These are phyloP conservation scores for Beauveria scarabaeidicola DNA, from an alignment of 2,329 filamentous ascomycete genomes.

Conservation along the genomic window DNA sequence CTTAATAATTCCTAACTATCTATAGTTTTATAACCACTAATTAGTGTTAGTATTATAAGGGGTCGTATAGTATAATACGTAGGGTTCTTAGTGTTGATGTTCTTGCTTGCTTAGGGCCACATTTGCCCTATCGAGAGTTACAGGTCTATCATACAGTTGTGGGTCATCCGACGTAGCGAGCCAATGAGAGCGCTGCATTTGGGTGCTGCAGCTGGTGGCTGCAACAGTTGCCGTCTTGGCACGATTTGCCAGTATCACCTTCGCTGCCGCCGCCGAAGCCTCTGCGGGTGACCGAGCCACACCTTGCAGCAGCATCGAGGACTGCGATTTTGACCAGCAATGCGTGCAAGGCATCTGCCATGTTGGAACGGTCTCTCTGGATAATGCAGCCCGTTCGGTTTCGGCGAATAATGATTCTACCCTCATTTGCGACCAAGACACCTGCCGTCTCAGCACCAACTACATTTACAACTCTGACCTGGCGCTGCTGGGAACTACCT, in stretches of 20 bases:
- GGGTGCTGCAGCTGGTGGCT: too few species aligned
- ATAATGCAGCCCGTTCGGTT: background rate
- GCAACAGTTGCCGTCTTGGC: background rate
- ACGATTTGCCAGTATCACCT: background rate
- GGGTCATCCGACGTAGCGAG: too few species aligned
- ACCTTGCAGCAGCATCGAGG: background rate
- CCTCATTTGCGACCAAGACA: background rate
- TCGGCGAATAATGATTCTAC: background rate
- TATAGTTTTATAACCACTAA: too few species aligned
- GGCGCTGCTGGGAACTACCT: background rate
- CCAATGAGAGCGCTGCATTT: too few species aligned
- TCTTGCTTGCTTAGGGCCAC: too few species aligned
- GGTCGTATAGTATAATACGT: too few species aligned
- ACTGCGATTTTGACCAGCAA: background rate
- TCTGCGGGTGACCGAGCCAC: background rate
- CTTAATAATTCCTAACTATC: too few species aligned
- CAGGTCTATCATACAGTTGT: too few species aligned
- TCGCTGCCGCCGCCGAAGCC: background rate
- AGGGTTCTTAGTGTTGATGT: too few species aligned
- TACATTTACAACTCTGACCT: background rate
- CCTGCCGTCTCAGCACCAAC: background rate
- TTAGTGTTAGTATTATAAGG: too few species aligned
- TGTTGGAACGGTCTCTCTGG: background rate
- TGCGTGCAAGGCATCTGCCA: background rate
- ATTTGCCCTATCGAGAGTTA: too few species aligned